Conservation (phyloP, 2,329 filamentous ascomycete species). For the Pseudocercospora eumusae region DNA sequence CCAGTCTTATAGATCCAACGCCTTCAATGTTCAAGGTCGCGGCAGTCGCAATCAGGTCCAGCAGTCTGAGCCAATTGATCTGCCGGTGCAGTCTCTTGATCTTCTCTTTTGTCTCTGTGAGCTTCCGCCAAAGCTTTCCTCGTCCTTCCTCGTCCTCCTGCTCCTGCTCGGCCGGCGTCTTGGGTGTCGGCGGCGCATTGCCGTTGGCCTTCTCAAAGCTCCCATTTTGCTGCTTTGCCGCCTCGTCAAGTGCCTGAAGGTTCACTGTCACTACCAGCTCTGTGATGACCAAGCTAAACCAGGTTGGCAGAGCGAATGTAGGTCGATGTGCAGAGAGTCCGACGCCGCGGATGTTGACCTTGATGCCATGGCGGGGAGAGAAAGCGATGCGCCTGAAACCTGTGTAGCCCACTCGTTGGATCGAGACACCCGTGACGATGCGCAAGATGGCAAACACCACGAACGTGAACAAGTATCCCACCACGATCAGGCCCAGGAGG, state of each 20-base stretch:
- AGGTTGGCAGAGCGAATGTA: constrained; percentile 95
- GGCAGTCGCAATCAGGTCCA: constrained; percentile 83
- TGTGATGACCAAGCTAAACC: constrained; percentile 85
- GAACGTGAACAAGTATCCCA: constrained; percentile 88
- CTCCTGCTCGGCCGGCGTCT: constrained; percentile 20
- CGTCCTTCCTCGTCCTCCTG: constrained; percentile 41
- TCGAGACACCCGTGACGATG: constrained; percentile 89
- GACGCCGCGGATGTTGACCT: constrained; percentile 84
- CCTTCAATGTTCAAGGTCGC: constrained; percentile 74
- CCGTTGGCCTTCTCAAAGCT: constrained; percentile 24
- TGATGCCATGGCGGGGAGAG: constrained; percentile 82
- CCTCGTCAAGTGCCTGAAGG: constrained; percentile 60
- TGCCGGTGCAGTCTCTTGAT: constrained; percentile 84
- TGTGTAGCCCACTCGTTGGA: constrained; percentile 91
- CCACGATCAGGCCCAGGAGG: constrained; percentile 78
- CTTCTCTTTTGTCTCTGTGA: constrained; percentile 77
- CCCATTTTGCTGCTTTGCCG: constrained; percentile 22
- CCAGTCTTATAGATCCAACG: constrained; percentile 81
- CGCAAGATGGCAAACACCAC: constrained; percentile 90
- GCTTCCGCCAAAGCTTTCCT: constrained; percentile 75
- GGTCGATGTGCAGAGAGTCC: constrained; percentile 87
- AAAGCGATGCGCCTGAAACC: constrained; percentile 90
- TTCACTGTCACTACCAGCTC: constrained; percentile 86
- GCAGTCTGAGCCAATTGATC: constrained; percentile 83
- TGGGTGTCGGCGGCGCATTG: constrained; percentile 13